These are phyloP conservation scores for Mucor plumbeus DNA, from an alignment of 371 early-diverging fungal genomes.

Conservation along the genomic window DNA sequence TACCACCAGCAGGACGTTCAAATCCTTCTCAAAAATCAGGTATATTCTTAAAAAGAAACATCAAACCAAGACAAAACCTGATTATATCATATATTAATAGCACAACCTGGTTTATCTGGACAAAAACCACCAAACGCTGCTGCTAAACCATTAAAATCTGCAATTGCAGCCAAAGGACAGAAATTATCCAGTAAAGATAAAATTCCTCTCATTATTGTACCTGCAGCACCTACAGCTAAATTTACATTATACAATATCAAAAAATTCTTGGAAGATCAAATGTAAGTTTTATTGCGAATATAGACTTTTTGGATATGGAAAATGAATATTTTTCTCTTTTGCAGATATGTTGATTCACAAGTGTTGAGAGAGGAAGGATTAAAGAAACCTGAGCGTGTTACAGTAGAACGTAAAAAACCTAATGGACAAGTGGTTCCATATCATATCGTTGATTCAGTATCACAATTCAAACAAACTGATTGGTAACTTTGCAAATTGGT, in stretches of 20 bases:
- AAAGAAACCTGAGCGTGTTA: slow-evolving; percentile 65
- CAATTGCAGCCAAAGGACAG: slow-evolving; percentile 20
- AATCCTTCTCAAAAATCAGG: slow-evolving; percentile 19
- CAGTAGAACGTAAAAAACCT: slow-evolving; percentile 59
- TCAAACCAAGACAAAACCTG: too few relatives aligned
- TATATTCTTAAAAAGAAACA: not conserved
- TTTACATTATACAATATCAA: slow-evolving; percentile 87
- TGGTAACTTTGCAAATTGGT: slow-evolving; percentile 38
- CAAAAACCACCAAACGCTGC: slow-evolving; percentile 9
- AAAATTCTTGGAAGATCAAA: slow-evolving; percentile 75
- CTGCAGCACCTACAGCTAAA: slow-evolving; percentile 82
- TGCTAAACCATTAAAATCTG: slow-evolving; percentile 4
- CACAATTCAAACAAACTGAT: slow-evolving; percentile 70
- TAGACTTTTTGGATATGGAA: too few relatives aligned
- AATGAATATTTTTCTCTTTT: not conserved
- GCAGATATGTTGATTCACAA: slow-evolving; percentile 70
- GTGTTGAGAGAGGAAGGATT: slow-evolving; percentile 67
- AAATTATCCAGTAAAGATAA: slow-evolving; percentile 36
- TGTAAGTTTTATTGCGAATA: slow-evolving; percentile 39
- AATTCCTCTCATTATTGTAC: slow-evolving; percentile 89
- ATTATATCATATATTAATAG: not conserved
- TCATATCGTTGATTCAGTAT: slow-evolving; percentile 74
- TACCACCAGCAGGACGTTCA: slow-evolving; percentile 9
- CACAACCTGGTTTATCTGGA: slow-evolving; percentile 15
- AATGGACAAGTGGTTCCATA: slow-evolving; percentile 60